Base-by-base conservation (phyloP, 495 filamentous ascomycete genomes). In the Aspergillus diversus region DNA sequence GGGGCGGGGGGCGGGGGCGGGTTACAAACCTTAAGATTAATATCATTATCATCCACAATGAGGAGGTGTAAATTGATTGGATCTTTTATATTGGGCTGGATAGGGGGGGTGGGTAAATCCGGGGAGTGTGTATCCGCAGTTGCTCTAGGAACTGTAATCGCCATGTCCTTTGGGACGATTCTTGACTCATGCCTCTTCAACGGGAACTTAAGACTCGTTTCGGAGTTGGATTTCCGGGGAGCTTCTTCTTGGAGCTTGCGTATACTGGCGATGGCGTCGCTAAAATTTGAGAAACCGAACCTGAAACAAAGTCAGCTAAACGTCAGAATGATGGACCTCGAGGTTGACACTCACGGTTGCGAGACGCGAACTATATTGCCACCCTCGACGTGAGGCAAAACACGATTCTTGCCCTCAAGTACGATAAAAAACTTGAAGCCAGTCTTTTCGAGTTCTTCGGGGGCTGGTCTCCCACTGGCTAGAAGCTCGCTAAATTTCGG, bases 31-130 rank as follows among this genome's bases (percentile, higher is more conserved):
- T 69, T 65, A 2, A 78, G 65, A 55, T 79, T 79, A 43, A 79
- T 75, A 1, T 70, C 63, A 59, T 79, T 79, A 47, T 78, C 75
- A 48, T 79, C 77, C 1, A 78, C 75, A 12, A 77, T 68, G 9
- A 78, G 71, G 15, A 76, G 56, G 33, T 66, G 60, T 13, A 65
- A 51, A 21, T 48, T 17, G 33, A 37, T 39, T 46, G 57, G 2
- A 42, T 46, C 51, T 27, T 35, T 5, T 31, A n/a, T 3, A 33
- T 16, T 3, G 17, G 17, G 27, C 5, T 7, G 57, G 42, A 31
- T 13, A 16, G 50, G 17, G 34, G 51, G 15, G 31, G 6, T 0
- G 27, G 11, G 5, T 39, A 27, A 5, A 6, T 13, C 27, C 35
- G 35, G 11, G 5, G 2, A 9, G 6, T 33, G 15, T 3, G 21